Evolutionary conservation across 441 rosid species (phyloP).

Genomic region (Codiaeum variegatum): DNA sequence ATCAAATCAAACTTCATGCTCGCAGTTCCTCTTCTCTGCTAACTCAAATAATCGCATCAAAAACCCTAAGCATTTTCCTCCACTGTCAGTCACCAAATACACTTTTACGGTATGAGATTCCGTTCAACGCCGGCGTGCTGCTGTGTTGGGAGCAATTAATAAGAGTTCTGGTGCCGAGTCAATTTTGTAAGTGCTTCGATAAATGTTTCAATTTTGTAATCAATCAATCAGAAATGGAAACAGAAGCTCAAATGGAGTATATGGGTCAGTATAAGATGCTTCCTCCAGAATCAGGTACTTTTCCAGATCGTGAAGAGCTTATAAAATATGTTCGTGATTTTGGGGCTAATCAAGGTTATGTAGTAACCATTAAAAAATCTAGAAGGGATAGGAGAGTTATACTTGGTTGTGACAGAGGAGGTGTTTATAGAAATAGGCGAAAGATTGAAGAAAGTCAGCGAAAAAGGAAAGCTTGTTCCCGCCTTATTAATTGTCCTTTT

Average conservation of each 20-base stretch:
- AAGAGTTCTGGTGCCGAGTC: neutral
- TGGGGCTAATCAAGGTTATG: slow-evolving; percentile 56
- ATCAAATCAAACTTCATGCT: neutral
- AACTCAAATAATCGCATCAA: neutral
- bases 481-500: slow-evolving; percentile 61
- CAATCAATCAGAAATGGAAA: slow-evolving; percentile 22
- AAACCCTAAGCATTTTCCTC: neutral
- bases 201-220: neutral
- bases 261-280: slow-evolving; percentile 36
- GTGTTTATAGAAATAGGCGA: slow-evolving; percentile 55
- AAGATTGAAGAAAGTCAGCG: slow-evolving; percentile 48
- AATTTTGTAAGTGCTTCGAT: neutral
- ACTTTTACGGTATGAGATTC: neutral
- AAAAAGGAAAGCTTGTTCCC: slow-evolving; percentile 51
- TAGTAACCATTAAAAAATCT: slow-evolving; percentile 64
- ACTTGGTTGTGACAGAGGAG: slow-evolving; percentile 65
- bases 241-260: slow-evolving; percentile 23
- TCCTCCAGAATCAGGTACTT: slow-evolving; percentile 49
- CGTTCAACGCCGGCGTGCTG: neutral
- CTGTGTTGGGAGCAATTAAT: neutral
- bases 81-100: neutral
- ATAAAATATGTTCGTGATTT: slow-evolving; percentile 50
- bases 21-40: neutral
- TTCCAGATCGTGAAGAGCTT: slow-evolving; percentile 51
- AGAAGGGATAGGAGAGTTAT: slow-evolving; percentile 53